A percentile compares a stretch with the other conserved stretches of the same genome.
These are phyloP conservation scores for Desmodesmus armatus DNA, from an alignment of 139 green algal species.

Conservation along the genomic window DNA sequence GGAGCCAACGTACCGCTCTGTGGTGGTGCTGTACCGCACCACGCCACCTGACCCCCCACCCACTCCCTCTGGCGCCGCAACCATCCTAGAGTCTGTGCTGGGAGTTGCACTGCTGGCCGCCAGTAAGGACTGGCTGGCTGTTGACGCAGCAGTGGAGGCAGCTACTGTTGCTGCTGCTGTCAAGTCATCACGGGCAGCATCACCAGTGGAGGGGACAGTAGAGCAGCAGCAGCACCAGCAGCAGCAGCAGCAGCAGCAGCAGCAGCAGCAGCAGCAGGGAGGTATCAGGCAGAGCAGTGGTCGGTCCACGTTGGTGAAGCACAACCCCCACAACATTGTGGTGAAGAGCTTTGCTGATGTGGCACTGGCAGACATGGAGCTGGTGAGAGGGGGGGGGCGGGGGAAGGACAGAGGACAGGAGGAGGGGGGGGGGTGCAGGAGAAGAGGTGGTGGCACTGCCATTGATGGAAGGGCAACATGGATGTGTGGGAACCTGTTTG, in stretches of 20 bases:
- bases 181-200: not conserved
- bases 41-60: too few species aligned
- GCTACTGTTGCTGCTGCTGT: not conserved
- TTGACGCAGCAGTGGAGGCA: not conserved
- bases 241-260: not conserved
- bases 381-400: too few species aligned
- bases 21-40: conserved; percentile 23
- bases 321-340: conserved; percentile 16
- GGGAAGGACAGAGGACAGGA: too few species aligned
- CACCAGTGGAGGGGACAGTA: conserved; percentile 5
- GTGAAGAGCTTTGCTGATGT: conserved; percentile 20
- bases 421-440: too few species aligned
- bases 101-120: not conserved
- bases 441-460: too few species aligned
- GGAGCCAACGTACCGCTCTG: conserved; percentile 19
- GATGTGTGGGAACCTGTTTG: too few species aligned
- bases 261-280: not conserved
- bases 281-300: not conserved
- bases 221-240: not conserved
- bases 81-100: not conserved
- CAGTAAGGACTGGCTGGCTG: not conserved
- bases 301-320: not conserved
- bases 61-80: too few species aligned
- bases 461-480: too few species aligned
- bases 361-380: conserved; percentile 31